These are phyloP conservation scores for Candida pini DNA, from an alignment of 805 yeast species.

Conservation along the genomic window DNA sequence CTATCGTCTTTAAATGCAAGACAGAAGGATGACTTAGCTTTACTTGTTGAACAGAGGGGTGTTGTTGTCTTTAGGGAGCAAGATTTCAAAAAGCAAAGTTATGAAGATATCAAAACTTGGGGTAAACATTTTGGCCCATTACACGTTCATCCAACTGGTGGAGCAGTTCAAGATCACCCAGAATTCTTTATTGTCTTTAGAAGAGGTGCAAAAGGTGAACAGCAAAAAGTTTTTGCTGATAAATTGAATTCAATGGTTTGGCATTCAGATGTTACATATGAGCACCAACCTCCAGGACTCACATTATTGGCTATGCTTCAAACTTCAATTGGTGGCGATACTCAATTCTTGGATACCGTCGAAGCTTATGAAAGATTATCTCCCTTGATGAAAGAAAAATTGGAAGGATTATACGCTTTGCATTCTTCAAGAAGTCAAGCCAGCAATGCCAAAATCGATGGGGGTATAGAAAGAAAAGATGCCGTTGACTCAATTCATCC, in stretches of 20 bases:
- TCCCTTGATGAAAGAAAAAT: constrained; percentile 50
- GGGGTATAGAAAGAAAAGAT: constrained; percentile 58
- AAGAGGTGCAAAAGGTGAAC: constrained; percentile 33
- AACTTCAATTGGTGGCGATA: constrained; percentile 57
- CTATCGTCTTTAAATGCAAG: constrained; percentile 43
- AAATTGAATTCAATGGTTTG: constrained; percentile 39
- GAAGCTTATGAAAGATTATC: constrained; percentile 67
- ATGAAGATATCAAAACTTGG: constrained; percentile 40
- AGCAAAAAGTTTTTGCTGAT: constrained; percentile 28
- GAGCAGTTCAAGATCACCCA: constrained; percentile 53
- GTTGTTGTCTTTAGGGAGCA: constrained; percentile 62
- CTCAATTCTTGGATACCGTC: constrained; percentile 56
- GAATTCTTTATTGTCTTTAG: constrained; percentile 58
- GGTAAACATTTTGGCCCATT: constrained; percentile 63
- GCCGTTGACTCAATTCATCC: constrained; percentile 59
- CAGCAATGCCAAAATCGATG: constrained; percentile 40
- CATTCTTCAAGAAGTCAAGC: constrained; percentile 71
- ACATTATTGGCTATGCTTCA: constrained; percentile 62
- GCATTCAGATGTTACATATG: constrained; percentile 74
- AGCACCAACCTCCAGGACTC: constrained; percentile 63
- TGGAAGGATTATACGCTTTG: constrained; percentile 54
- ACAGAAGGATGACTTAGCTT: constrained; percentile 67
- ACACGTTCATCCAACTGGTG: constrained; percentile 70
- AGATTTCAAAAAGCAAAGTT: constrained; percentile 52
- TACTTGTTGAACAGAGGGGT: constrained; percentile 62